Evolutionary conservation across 2,329 filamentous ascomycete species (phyloP), one percentile per base, ranked within the genome.

Genomic region (Epichloe coenophiala): DNA sequence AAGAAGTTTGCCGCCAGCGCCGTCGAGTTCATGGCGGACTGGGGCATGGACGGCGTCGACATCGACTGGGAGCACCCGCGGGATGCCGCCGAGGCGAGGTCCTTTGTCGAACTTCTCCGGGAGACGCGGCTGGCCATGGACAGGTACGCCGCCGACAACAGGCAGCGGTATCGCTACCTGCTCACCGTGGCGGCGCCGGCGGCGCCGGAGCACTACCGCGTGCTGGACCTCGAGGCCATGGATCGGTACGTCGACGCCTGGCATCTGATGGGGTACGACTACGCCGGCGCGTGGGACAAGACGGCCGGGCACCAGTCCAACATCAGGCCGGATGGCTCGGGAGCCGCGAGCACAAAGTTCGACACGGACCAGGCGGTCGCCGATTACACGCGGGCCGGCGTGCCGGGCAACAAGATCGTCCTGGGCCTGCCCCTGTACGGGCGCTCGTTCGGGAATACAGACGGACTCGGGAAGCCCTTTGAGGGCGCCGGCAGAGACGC

Each of bases 371-470:
- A 71, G 37, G 86, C 86, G 3, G 68, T 94, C 27, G 62, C 70
- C 8, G 77, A 61, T 41, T 67, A 67, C 51, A 65, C 78, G 11
- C 60, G 69, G 3, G 69, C 73, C 12, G 81, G 80, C 8, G 73
- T 93, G 8, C 58, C 73, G 0, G 56, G 78, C 0, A 61, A 68
- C 47, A 91, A 90, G 66, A 78, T 94, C 47, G 75, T 86, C 6
- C 66, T 93, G 35, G 87, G 87, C 1, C 76, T 91, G 68, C 86
- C 88, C 0, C 72, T 93, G 1, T 93, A 91, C 61, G 88, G 87
- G 1, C 81, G 86, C n/a, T 75, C 82, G 0, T 93, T 93, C 60
- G 69, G 74, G 47, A 71, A 76, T 43, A 91, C 88, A 0, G 65
- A 72, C 5, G 86, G 86, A 0, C 72, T 83, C 1, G 88, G 86